phyloP scores from a whole-genome alignment of 768 basidiomycete genomes.

The Collybia sordida region DNA sequence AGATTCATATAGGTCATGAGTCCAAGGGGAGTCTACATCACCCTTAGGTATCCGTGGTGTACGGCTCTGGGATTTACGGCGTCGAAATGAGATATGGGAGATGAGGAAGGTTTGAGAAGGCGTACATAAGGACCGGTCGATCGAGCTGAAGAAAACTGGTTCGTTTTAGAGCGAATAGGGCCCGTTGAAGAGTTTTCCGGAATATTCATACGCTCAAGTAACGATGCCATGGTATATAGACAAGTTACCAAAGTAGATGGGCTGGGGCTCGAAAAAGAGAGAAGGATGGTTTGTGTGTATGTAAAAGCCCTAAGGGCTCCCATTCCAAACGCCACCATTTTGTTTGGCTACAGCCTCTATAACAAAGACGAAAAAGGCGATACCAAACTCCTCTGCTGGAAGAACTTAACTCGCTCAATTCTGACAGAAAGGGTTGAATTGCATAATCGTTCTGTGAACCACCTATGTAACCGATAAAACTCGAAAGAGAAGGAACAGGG shows the following conservation, averaged over 20 bases:
- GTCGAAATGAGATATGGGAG: slow-evolving; percentile 15
- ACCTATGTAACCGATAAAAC: no score
- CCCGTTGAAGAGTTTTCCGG: slow-evolving; percentile 36
- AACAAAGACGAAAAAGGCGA: not conserved
- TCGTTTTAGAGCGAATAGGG: slow-evolving; percentile 44
- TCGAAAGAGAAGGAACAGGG: no score
- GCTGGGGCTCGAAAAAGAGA: no score
- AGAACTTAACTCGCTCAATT: no score
- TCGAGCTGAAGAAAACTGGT: slow-evolving; percentile 26
- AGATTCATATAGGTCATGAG: slow-evolving; percentile 68
- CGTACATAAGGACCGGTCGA: slow-evolving; percentile 55
- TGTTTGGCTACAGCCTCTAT: not conserved
- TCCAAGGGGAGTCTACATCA: slow-evolving; percentile 65
- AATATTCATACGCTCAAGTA: slow-evolving; percentile 60
- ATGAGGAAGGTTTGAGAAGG: slow-evolving; percentile 24
- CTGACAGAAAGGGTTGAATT: no score
- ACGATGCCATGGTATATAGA: slow-evolving; percentile 43
- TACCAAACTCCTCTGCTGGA: no score
- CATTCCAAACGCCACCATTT: slow-evolving; percentile 11
- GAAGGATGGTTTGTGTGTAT: no score
- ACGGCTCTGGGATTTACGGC: slow-evolving; percentile 38
- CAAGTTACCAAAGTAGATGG: no score
- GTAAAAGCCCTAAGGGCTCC: no score
- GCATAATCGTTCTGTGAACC: no score
- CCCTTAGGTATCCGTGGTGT: slow-evolving; percentile 60